Percentiles rank a stretch among this genome's conserved stretches.
Conservation (phyloP, 345 rosid species). For the Salix arbutifolia region DNA sequence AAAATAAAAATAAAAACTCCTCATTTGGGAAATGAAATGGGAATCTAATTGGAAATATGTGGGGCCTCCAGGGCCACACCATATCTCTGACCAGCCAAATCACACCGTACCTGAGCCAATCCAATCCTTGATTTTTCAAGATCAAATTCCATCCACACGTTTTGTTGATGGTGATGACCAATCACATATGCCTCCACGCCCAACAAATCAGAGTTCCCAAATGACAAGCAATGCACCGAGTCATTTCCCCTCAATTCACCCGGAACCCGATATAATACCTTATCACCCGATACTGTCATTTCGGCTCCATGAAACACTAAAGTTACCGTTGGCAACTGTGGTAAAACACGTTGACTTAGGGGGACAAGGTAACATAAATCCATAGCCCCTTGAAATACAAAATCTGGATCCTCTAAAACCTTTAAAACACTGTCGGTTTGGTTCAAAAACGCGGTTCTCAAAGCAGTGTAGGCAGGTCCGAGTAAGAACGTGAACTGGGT, state of each 20-base stretch:
- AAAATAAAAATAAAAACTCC: not conserved
- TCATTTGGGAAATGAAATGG: not conserved
- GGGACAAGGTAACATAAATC: constrained; percentile 70
- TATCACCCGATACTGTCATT: constrained; percentile 58
- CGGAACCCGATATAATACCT: constrained; percentile 57
- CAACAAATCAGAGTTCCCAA: constrained; percentile 82
- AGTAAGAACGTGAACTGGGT: constrained; percentile 86
- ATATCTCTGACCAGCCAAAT: constrained; percentile 68
- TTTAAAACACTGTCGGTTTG: constrained; percentile 46
- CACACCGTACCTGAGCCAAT: constrained; percentile 65
- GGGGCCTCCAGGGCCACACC: constrained; percentile 27
- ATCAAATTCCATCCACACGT: constrained; percentile 93
- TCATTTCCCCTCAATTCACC: constrained; percentile 54
- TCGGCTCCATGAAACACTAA: constrained; percentile 77
- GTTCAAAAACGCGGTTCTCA: constrained; percentile 55
- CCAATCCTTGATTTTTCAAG: constrained; percentile 74
- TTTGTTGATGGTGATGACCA: constrained; percentile 92
- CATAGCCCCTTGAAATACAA: constrained; percentile 87
- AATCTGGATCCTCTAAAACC: constrained; percentile 61
- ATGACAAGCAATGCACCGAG: constrained; percentile 71
- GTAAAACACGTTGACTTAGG: constrained; percentile 17
- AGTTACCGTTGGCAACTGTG: constrained; percentile 54
- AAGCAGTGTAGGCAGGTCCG: constrained; percentile 69
- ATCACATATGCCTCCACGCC: constrained; percentile 86
- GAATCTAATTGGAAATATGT: too few relatives aligned